Base-by-base conservation (phyloP, 495 filamentous ascomycete species). In the Clohesyomyces aquaticus region DNA sequence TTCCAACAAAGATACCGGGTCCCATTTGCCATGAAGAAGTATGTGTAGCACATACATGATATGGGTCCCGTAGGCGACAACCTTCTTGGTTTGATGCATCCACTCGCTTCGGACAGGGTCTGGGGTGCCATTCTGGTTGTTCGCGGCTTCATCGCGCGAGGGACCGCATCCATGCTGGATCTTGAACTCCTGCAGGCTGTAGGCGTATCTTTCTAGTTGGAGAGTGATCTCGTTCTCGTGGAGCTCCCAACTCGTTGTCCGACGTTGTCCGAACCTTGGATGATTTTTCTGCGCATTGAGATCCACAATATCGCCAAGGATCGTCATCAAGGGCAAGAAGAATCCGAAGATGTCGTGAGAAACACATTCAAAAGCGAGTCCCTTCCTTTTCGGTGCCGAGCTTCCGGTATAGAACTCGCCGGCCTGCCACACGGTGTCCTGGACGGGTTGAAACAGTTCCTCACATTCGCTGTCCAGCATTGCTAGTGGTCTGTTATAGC, bases 31-130 rank as follows among this genome's bases (percentile, higher is more conserved):
- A 51, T 82, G 74, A 6, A 84, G 72, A 0, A 85, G 75, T 21
- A 86, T 82, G 54, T 85, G 78, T 1, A 86, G 76, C 28, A 86
- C 83, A 58, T 84, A 82, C 68, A 85, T 79, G 22, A 86, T 77
- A 59, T 85, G 81, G 27, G 74, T 78, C 23, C 29, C 62, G 43
- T 66, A 65, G 0, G 66, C 66, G 0, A 68, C 57, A 14, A 68
- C 65, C 45, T 63, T 69, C 54, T 46, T 59, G 3, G 62, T 72
- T 26, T 72, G 55, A 25, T 67, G 65, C 8, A 41, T 47, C 43
- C 53, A 63, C 32, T 67, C 65, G 14, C 58, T 26, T 18, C 53
- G 42, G 29, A 67, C 35, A 11, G 45, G 28, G 26, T 67, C 65
- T n/a, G 52, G 28, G 23, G 27, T 27, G 9, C 47, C 63, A 21